These are phyloP conservation scores for Starmera amethionina DNA, from an alignment of 805 yeast species.

Conservation along the genomic window DNA sequence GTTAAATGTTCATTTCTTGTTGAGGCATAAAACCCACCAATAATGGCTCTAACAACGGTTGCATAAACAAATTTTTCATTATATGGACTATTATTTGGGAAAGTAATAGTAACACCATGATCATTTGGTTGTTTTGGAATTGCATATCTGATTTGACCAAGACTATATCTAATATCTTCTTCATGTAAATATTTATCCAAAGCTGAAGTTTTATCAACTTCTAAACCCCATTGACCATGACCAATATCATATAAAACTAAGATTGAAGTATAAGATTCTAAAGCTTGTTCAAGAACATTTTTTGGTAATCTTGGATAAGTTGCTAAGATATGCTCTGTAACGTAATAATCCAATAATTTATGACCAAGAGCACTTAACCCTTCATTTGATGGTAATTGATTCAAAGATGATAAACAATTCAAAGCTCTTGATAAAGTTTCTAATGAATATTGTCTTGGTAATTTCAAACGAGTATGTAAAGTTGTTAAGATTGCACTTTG, in stretches of 20 bases:
- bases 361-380: slow-evolving; percentile 81
- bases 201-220: slow-evolving; percentile 54
- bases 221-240: slow-evolving; percentile 74
- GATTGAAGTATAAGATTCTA: slow-evolving; percentile 65
- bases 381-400: slow-evolving; percentile 23
- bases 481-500: slow-evolving; percentile 68
- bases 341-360: slow-evolving; percentile 64
- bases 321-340: slow-evolving; percentile 59
- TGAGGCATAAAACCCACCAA: slow-evolving; percentile 76
- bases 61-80: slow-evolving; percentile 33
- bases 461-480: slow-evolving; percentile 63
- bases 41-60: slow-evolving; percentile 67
- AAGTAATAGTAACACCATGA: slow-evolving; percentile 42
- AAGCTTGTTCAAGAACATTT: slow-evolving; percentile 63
- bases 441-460: slow-evolving; percentile 47
- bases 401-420: neutral
- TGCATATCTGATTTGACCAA: slow-evolving; percentile 58
- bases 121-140: slow-evolving; percentile 24
- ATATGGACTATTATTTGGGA: slow-evolving; percentile 20
- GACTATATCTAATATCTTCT: slow-evolving; percentile 55
- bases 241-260: slow-evolving; percentile 60
- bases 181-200: slow-evolving; percentile 58
- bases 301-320: slow-evolving; percentile 88
- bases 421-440: slow-evolving; percentile 75
- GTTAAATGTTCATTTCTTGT: slow-evolving; percentile 47